Evolutionary conservation across 257 asterid species (phyloP).

Genomic region (Solanum chaucha): DNA sequence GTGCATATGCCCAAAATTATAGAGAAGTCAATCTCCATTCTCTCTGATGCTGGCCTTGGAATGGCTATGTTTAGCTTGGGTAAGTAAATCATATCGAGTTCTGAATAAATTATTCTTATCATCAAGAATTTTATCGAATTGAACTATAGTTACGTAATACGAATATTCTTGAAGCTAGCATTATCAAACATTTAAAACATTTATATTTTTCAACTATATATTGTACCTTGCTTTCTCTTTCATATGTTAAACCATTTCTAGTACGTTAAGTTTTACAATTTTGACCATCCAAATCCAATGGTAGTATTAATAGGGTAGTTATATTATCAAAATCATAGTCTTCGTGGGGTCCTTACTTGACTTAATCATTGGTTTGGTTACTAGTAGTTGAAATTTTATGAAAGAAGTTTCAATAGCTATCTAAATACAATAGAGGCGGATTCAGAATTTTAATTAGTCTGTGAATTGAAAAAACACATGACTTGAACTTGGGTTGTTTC

Average conservation of each 20-base stretch:
- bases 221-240: background rate
- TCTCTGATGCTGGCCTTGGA: slow-evolving; percentile 96
- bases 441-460: background rate
- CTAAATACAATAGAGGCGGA: background rate
- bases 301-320: background rate
- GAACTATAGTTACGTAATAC: background rate
- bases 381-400: background rate
- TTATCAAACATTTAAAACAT: background rate
- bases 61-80: slow-evolving; percentile 99
- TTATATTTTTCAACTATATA: background rate
- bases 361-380: background rate
- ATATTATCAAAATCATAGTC: slow-evolving; percentile 12
- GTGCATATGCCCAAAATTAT: slow-evolving; percentile 74
- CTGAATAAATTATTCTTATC: too few species aligned
- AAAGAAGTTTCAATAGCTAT: background rate
- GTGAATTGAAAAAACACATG: background rate
- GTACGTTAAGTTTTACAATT: background rate
- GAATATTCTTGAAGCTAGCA: background rate
- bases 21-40: slow-evolving; percentile 55
- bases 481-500: background rate
- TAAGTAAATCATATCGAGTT: slow-evolving; percentile 1
- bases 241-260: background rate
- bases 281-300: slow-evolving; percentile 28
- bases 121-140: background rate
- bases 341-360: slow-evolving; percentile 17